Evolutionary conservation across 495 filamentous ascomycete genomes (phyloP).

Genomic region (Geoglossum glabrum): DNA sequence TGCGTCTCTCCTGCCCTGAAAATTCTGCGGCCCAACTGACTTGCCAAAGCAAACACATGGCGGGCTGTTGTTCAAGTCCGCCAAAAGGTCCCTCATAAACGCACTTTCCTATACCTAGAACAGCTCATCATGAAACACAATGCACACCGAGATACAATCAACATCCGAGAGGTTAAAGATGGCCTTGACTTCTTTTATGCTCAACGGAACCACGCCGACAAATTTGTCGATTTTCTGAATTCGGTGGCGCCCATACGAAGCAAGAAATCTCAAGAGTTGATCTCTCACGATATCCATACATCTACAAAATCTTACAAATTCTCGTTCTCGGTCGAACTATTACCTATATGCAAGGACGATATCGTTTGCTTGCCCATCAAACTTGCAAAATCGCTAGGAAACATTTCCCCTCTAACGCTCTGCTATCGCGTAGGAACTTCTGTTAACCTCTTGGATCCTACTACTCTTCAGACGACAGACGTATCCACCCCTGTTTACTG

Average conservation of each 20-base stretch:
- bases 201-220: conserved; percentile 76
- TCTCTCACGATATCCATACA: conserved; percentile 84
- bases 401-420: conserved; percentile 62
- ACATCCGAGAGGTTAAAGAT: conserved; percentile 86
- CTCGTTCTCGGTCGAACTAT: conserved; percentile 62
- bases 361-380: conserved; percentile 80
- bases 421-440: conserved; percentile 81
- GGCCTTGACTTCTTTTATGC: conserved; percentile 92
- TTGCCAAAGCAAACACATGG: conserved; percentile 47
- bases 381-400: conserved; percentile 64
- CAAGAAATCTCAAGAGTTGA: conserved; percentile 84
- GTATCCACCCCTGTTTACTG: conserved; percentile 65
- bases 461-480: conserved; percentile 77
- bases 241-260: conserved; percentile 55
- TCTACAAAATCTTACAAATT: conserved; percentile 82
- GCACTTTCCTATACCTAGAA: conserved; percentile 83
- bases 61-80: conserved; percentile 75
- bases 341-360: conserved; percentile 94
- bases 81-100: conserved; percentile 92
- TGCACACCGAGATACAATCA: conserved; percentile 83
- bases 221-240: conserved; percentile 74
- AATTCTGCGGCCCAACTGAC: not conserved
- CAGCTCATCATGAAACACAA: conserved; percentile 87
- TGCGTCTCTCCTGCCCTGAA: not conserved
- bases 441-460: conserved; percentile 75